Evolutionary conservation across 192 early-diverging fungal species (phyloP), one percentile per base, ranked within the genome.

Genomic region (Mortierella hygrophila): DNA sequence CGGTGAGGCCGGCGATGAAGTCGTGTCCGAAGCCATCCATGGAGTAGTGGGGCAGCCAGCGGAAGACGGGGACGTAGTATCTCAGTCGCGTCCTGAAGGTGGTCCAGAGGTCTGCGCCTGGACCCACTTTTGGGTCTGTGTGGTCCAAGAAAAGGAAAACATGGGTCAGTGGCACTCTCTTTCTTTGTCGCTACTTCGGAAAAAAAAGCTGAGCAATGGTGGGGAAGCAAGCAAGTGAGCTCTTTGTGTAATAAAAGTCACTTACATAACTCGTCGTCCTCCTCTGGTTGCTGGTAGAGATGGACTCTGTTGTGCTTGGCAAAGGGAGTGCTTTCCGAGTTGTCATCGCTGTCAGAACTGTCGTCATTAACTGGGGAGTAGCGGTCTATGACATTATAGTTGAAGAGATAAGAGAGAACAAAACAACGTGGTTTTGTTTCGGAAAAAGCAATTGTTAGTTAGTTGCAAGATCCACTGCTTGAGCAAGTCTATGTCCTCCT

Each of bases 31-130:
- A 91, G 15, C 93, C 89, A 23, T 86, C 68, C 23, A 92, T 52
- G 29, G 90, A 82, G 89, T 98, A 99, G 21, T 88, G 87, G 6
- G 98, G 97, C n/a, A 98, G 85, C 98, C 98, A 99, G 16, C 95
- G 94, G 40, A 97, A 89, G 21, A 98, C 94, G 9, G 98, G 98
- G 63, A 99, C 95, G 86, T 99, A 99, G 91, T 99, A 98, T 44
- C 94, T 94, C 60, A 95, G 75, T 41, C 97, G 93, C 4, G 92
- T 93, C 79, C 85, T 90, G 78, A 94, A 93, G 0, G 75, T 82
- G 2, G 78, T 75, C 88, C 88, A 89, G 11, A 85, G n/a, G 47
- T 85, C 82, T 15, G 84, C 84, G 47, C 79, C 79, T 13, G 84
- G 84, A 18, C 72, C 47, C 32, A 86, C 75, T 29, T 23, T 49